These are phyloP conservation scores for Exserohilum rostratum DNA, from an alignment of 2,329 filamentous ascomycete genomes.

Conservation along the genomic window DNA sequence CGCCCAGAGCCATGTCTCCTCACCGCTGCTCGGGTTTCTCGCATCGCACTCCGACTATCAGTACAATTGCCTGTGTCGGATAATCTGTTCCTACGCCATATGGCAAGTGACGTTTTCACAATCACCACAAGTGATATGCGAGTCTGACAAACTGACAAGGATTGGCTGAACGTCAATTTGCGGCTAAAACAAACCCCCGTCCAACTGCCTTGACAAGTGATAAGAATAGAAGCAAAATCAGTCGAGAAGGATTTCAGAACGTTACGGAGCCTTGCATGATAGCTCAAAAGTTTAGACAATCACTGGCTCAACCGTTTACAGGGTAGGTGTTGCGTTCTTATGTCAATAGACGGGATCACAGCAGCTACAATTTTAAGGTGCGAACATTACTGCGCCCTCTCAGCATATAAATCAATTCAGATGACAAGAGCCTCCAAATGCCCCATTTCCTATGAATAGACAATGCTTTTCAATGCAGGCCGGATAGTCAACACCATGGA, in stretches of 20 bases:
- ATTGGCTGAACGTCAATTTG: slow-evolving; percentile 26
- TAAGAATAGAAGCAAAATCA: slow-evolving; percentile 31
- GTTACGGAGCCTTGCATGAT: slow-evolving; percentile 3
- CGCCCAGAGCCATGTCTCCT: neutral
- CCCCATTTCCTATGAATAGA: neutral
- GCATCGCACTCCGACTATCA: slow-evolving; percentile 1
- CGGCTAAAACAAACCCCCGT: slow-evolving; percentile 31
- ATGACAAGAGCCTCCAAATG: neutral
- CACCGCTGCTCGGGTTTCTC: slow-evolving; percentile 2
- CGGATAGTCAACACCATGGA: neutral
- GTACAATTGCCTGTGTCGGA: slow-evolving; percentile 10
- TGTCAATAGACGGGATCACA: neutral
- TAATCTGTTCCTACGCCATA: slow-evolving; percentile 6
- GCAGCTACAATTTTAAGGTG: neutral
- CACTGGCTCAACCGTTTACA: neutral
- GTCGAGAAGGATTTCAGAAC: slow-evolving; percentile 8
- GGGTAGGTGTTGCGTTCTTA: neutral
- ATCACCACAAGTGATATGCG: neutral
- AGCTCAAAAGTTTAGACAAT: neutral
- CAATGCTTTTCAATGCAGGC: neutral
- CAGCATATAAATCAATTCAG: neutral
- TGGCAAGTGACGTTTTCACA: neutral
- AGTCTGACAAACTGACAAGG: slow-evolving; percentile 16
- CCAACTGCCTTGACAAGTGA: slow-evolving; percentile 12
- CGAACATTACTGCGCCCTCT: neutral